Evolutionary conservation across 2,329 filamentous ascomycete genomes (phyloP).

Genomic region (Myrmaecium sp.): DNA sequence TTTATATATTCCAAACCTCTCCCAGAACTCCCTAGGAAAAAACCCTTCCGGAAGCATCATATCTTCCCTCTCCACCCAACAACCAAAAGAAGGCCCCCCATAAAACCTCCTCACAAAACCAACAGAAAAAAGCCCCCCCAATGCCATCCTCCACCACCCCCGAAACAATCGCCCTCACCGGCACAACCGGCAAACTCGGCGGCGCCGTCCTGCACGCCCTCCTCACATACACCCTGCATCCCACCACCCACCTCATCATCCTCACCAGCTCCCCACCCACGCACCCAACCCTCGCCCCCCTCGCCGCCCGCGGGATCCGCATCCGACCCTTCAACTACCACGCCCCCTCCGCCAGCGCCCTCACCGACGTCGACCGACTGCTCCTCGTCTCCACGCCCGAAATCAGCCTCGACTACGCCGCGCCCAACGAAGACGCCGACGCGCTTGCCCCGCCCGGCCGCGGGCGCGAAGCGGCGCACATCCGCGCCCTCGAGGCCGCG

Average conservation of each 20-base stretch:
- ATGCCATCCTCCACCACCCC: no score
- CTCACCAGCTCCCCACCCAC: slow-evolving; percentile 10
- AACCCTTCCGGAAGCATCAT: no score
- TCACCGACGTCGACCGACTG: slow-evolving; percentile 21
- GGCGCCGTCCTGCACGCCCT: slow-evolving; percentile 25
- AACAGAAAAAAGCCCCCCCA: no score
- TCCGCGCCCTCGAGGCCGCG: slow-evolving; percentile 25
- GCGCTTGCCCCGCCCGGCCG: slow-evolving; percentile 23
- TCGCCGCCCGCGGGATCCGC: slow-evolving; percentile 15
- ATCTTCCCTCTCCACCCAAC: no score
- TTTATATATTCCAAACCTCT: no score
- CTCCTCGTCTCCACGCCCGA: slow-evolving; percentile 28
- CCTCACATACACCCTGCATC: slow-evolving; percentile 23
- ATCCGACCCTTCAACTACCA: slow-evolving; percentile 25
- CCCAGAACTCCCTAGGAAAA: no score
- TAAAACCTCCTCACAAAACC: no score
- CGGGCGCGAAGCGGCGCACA: slow-evolving; percentile 28
- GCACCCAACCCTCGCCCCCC: slow-evolving; percentile 10
- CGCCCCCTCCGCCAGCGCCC: slow-evolving; percentile 17
- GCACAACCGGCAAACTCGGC: slow-evolving; percentile 29
- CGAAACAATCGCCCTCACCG: slow-evolving; percentile 28
- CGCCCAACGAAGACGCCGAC: no score
- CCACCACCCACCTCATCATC: slow-evolving; percentile 20
- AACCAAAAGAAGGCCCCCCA: no score
- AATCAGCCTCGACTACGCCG: slow-evolving; percentile 27